Base-by-base conservation (phyloP, 1,139 yeast genomes). In the Suhomyces yuchorum region DNA sequence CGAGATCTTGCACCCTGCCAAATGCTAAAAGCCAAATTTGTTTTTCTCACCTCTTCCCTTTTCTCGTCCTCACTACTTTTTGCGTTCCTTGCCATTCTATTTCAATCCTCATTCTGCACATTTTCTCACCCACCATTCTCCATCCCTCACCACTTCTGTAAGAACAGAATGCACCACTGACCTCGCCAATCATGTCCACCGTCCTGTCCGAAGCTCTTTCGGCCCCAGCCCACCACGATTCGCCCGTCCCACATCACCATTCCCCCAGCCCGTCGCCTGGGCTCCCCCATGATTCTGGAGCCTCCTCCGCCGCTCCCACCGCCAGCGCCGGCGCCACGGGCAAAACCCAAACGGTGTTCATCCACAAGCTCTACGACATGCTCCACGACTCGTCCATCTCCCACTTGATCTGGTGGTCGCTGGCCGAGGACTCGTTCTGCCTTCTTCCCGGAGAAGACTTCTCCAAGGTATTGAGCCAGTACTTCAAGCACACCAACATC, bases 401-500 rank as follows among this genome's bases (percentile, higher is more conserved):
- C 43, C 85, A 76, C 52, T 63, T 78, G 34, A 78, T 78, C 28
- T 78, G 82, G 81, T 78, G 83, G 83, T 57, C 80, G 2, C 62
- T 68, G 1, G 54, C 70, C 23, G 68, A 68, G 38, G 75, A 72
- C 47, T 72, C 79, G 3, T 78, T 78, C 52, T 71, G 68, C 49
- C 61, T 75, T 8, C 59, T 68, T 23, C 78, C 78, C 2, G 80
- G 81, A 40, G 86, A 84, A 55, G 84, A 82, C 47, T 84, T 85
- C 53, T 80, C 86, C 47, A 74, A 77, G 57, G 80, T 82, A 22
- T 67, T 86, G 53, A 78, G 87, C 43, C 80, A 75, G 45, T 86
- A 84, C 65, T 86, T 86, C 67, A 86, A 86, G 61, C 93, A 86
- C 63, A 85, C 90, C 38, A 86, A 86, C 60, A 85, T 85, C 42